Evolutionary conservation across 192 early-diverging fungal genomes (phyloP), one percentile per base, ranked within the genome.

Genomic region (Backusella macrospora): DNA sequence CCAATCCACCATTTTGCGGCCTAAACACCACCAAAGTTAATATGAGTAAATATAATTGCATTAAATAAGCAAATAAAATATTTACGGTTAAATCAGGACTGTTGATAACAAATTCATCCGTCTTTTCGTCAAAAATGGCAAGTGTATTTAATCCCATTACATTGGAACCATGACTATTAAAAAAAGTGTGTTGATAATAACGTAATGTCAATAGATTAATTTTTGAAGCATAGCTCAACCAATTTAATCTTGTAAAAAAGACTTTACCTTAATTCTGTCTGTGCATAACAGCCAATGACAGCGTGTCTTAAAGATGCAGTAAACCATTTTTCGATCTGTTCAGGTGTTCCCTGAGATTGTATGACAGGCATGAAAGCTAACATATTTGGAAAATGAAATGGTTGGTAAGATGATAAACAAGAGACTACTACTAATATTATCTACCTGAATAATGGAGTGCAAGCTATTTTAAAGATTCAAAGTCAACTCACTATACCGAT

Each of bases 241-340:
- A 89, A 83, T 74, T 89, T 88, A 5, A 88, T 88, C 71, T 88
- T 88, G n/a, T 85, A 80, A 40, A 88, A 86, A 76, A 85, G 87
- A 43, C 70, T 74, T 42, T 81, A 82, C 23, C 92, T 91, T 26
- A 94, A 84, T 77, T 96, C 92, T 8, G 92, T 96, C 73, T 94
- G 92, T n/a, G 94, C 92, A 68, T 94, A 96, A 77, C 91, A 94
- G 34, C 92, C 92, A 49, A 94, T 90, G 74, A 96, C 91, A 65
- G 89, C 86, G 71, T 89, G 90, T 45, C 85, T 85, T 45, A 84
- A 78, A 14, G 91, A 92, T 12, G 86, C 82, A 52, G 84, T 82
- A 59, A 92, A 84, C 85, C 92, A 96, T 68, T 90, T 82, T 48
- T 85, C 85, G 65, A 86, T 78, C 77, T 96, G 94, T 81, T 93